Evolutionary conservation across 257 asterid genomes (phyloP).

Genomic region (Solanum pinnatisectum): DNA sequence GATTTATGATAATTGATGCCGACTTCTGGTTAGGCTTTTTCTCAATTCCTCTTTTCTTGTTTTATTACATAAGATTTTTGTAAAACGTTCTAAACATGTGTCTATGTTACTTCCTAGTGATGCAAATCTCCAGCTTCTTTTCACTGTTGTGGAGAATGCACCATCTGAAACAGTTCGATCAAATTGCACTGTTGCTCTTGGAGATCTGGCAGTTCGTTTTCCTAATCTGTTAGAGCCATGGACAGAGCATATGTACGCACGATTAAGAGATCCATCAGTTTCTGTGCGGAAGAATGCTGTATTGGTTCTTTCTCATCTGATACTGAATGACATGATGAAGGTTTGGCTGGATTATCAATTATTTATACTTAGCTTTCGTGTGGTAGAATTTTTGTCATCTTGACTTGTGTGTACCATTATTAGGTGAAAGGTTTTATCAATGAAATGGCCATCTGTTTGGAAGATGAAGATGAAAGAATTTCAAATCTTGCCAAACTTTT

Average conservation of each 20-base stretch:
- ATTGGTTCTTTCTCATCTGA: slow-evolving; percentile 95
- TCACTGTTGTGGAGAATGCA: slow-evolving; percentile 95
- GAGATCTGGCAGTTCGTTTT: slow-evolving; percentile 93
- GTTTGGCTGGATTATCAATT: slow-evolving; percentile 27
- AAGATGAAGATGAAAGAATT: slow-evolving; percentile 87
- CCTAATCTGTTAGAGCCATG: slow-evolving; percentile 97
- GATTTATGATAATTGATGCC: slow-evolving; percentile 83
- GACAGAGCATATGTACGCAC: slow-evolving; percentile 95
- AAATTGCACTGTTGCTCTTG: slow-evolving; percentile 94
- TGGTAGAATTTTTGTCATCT: slow-evolving; percentile 2
- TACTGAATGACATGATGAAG: slow-evolving; percentile 98
- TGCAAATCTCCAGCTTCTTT: slow-evolving; percentile 89
- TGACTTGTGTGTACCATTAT: slow-evolving; percentile 7
- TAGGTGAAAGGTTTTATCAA: slow-evolving; percentile 92
- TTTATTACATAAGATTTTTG: neutral
- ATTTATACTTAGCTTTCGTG: neutral
- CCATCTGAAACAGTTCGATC: slow-evolving; percentile 90
- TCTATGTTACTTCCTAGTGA: slow-evolving; percentile 37
- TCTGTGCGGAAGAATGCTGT: slow-evolving; percentile 87
- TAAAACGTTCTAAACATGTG: slow-evolving; percentile 1
- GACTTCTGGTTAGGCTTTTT: slow-evolving; percentile 60
- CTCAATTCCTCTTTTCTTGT: neutral
- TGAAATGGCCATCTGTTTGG: slow-evolving; percentile 85
- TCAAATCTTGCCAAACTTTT: slow-evolving; percentile 80
- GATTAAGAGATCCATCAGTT: slow-evolving; percentile 73